Conservation (phyloP, 306 rosid species). For the Cercis canadensis region DNA sequence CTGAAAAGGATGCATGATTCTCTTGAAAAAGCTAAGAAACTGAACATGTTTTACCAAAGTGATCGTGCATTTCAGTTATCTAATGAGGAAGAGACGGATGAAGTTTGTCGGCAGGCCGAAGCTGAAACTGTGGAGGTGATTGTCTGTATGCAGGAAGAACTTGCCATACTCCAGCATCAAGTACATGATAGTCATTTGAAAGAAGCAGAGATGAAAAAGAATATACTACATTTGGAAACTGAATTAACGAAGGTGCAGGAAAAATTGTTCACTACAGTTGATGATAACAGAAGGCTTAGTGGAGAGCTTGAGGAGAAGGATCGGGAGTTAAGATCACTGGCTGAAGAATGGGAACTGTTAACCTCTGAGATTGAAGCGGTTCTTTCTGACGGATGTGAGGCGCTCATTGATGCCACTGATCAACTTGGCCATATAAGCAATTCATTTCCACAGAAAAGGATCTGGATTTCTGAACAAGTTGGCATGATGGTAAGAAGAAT, state of each 20-base stretch:
- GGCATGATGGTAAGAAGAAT: conserved; percentile 63
- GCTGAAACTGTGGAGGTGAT: conserved; percentile 97
- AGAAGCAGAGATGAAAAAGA: conserved; percentile 74
- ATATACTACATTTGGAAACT: conserved; percentile 54
- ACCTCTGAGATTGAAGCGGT: conserved; percentile 80
- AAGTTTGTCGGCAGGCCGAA: conserved; percentile 80
- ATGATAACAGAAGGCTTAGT: conserved; percentile 60
- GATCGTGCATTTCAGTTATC: conserved; percentile 80
- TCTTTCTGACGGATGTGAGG: conserved; percentile 72
- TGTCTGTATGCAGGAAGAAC: conserved; percentile 96
- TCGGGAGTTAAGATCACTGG: conserved; percentile 52
- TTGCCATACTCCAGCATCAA: conserved; percentile 71
- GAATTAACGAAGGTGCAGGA: conserved; percentile 68
- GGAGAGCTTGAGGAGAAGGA: conserved; percentile 64
- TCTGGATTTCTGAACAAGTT: conserved; percentile 91
- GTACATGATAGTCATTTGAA: conserved; percentile 66
- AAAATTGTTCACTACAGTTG: conserved; percentile 45
- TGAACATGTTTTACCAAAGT: conserved; percentile 73
- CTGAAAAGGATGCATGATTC: conserved; percentile 85
- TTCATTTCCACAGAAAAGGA: conserved; percentile 85
- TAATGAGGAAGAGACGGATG: conserved; percentile 89
- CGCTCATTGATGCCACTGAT: conserved; percentile 71
- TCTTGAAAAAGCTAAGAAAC: conserved; percentile 86
- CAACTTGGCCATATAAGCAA: conserved; percentile 66
- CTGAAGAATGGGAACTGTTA: conserved; percentile 75